Evolutionary conservation across 176 grass and related monocot species (phyloP).

Genomic region (Bolboschoenus planiculmis): DNA sequence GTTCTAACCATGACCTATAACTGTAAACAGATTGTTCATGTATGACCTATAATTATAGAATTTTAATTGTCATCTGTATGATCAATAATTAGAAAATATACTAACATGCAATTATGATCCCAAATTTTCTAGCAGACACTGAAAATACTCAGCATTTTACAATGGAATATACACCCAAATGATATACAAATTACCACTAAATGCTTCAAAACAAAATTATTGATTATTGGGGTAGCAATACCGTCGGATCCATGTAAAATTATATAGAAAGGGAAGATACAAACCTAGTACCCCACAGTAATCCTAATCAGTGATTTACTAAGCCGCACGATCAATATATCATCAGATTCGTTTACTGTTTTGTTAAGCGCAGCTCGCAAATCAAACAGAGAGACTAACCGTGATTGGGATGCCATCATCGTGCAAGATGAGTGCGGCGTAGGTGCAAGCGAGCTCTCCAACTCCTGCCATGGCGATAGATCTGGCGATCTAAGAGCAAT

Average conservation of each 20-base stretch:
- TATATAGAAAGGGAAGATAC: neutral
- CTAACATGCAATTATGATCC: neutral
- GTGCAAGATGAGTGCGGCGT: slow-evolving; percentile 73
- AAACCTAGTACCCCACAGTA: neutral
- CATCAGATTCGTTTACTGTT: neutral
- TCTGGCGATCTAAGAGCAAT: neutral
- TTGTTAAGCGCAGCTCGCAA: neutral
- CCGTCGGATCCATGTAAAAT: neutral
- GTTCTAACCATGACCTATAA: neutral
- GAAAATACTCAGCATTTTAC: neutral
- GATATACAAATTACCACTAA: neutral
- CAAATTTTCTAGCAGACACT: neutral
- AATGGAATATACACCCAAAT: neutral
- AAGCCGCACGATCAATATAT: neutral
- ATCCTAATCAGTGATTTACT: neutral
- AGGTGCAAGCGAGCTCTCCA: slow-evolving; percentile 74
- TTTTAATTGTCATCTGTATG: neutral
- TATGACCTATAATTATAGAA: neutral
- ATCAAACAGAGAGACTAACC: slow-evolving; percentile 3
- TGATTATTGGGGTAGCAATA: neutral
- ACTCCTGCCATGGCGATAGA: slow-evolving; percentile 37
- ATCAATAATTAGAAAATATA: neutral
- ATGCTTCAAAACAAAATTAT: neutral
- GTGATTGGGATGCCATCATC: slow-evolving; percentile 80
- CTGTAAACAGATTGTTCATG: neutral